Evolutionary conservation across 805 yeast species (phyloP), one percentile per base, ranked within the genome.

Genomic region (Lachancea quebecensis): DNA sequence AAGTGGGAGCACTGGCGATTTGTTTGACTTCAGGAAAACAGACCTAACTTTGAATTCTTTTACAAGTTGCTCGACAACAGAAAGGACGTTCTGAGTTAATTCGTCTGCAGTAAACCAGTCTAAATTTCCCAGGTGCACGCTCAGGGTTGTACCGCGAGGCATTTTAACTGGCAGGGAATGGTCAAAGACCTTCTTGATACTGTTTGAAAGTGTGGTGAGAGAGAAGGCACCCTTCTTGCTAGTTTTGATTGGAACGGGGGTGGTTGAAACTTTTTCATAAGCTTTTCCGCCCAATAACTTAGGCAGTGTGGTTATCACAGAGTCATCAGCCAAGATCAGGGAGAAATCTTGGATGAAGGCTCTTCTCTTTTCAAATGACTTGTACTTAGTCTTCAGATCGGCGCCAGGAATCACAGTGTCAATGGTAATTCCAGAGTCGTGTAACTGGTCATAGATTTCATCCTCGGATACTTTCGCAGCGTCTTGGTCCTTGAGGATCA

Each of bases 341-440:
- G 89, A 95, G 60, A 77, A 85, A 47, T 78, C 80, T 12, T 72
- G 63, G 36, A 74, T 66, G 49, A 93, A 77, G 50, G 80, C 82
- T 63, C 97, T 81, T 64, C 89, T 81, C 48, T 89, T 82, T 66
- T 93, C 97, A 57, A 70, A 93, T n/a, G 86, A 78, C 68, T 88
- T 88, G 73, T 80, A 91, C 49, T 82, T 84, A 30, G 89, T 85
- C 64, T 87, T 87, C 51, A 93, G 72, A 54, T 88, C 84, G 38
- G 78, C 72, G 45, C 82, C 82, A 5, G 93, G 75, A 30, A 89
- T 72, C 44, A 90, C 80, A 46, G 78, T 71, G 39, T 62, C 61
- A 16, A 68, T 49, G 5, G 61, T 50, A 18, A 61, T 57, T 27
- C 54, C 58, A 33, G 60, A 49, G 38, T 64, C 57, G 17, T 60